Evolutionary conservation across 2,329 filamentous ascomycete genomes (phyloP).

Genomic region (Aquanectria penicillioides): DNA sequence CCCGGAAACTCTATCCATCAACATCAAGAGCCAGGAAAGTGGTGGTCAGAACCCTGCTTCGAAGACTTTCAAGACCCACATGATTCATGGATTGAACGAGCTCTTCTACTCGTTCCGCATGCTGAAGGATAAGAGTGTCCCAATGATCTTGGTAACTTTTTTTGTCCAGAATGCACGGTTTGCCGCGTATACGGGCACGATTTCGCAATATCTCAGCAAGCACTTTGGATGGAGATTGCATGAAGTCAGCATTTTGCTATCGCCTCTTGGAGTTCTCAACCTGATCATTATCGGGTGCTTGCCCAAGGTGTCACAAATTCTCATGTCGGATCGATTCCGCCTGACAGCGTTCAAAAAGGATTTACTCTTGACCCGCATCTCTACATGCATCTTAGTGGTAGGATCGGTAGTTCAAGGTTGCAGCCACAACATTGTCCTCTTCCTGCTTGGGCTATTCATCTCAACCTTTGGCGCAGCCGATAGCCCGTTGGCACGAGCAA

Average conservation of each 20-base stretch:
- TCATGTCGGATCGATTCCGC: constrained; percentile 47
- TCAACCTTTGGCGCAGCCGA: constrained; percentile 51
- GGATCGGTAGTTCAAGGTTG: constrained; percentile 48
- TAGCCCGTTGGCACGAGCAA: constrained; percentile 52
- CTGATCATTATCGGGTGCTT: constrained; percentile 49
- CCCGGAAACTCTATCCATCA: constrained; percentile 52
- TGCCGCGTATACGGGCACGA: constrained; percentile 46
- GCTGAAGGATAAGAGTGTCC: constrained; percentile 48
- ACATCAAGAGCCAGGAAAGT: constrained; percentile 30
- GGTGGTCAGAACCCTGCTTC: constrained; percentile 18
- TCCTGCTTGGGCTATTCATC: constrained; percentile 51
- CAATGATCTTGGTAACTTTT: constrained; percentile 51
- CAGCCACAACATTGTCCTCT: constrained; percentile 46
- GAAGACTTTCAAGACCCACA: constrained; percentile 40
- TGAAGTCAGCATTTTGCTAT: constrained; percentile 53
- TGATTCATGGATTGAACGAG: constrained; percentile 44
- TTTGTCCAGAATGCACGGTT: constrained; percentile 51
- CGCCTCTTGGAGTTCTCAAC: constrained; percentile 52
- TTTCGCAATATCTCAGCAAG: constrained; percentile 56
- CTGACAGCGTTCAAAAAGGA: constrained; percentile 51
- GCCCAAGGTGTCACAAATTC: constrained; percentile 46
- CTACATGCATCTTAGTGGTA: constrained; percentile 45
- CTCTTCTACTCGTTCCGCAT: constrained; percentile 47
- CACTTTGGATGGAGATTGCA: constrained; percentile 56
- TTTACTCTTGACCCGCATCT: constrained; percentile 47